phyloP scores from a whole-genome alignment of 2,329 filamentous ascomycete genomes.

The Aspergillus brasiliensis region DNA sequence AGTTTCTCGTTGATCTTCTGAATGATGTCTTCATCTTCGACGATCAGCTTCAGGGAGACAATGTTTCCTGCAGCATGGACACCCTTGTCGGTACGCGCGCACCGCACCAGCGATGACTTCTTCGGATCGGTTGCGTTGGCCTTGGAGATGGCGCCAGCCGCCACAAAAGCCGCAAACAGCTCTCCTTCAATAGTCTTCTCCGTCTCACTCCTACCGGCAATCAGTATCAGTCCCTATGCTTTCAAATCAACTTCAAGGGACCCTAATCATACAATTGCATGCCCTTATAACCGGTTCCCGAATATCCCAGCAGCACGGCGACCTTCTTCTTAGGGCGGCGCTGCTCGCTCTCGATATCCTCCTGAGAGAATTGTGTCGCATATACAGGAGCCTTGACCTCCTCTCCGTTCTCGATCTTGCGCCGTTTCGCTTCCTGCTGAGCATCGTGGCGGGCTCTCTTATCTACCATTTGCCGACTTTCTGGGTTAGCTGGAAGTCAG shows the following conservation, averaged over 20 bases:
- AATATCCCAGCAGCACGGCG: constrained; percentile 92
- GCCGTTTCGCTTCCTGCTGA: constrained; percentile 58
- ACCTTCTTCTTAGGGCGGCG: constrained; percentile 94
- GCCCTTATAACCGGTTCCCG: constrained; percentile 93
- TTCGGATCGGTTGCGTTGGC: constrained; percentile 95
- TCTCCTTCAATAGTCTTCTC: constrained; percentile 97
- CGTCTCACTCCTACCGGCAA: constrained; percentile 48
- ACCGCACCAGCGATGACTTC: constrained; percentile 91
- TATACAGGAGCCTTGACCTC: constrained; percentile 52
- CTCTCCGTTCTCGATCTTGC: constrained; percentile 53
- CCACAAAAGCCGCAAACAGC: constrained; percentile 87
- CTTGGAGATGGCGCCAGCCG: constrained; percentile 90
- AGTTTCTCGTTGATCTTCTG: constrained; percentile 87
- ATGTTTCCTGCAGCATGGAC: constrained; percentile 96
- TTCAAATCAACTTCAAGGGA: not conserved
- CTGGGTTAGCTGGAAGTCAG: constrained; percentile 49
- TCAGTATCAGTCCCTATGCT: constrained; percentile 7
- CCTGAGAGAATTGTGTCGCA: constrained; percentile 64
- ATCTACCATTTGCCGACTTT: constrained; percentile 54
- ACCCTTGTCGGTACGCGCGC: constrained; percentile 94
- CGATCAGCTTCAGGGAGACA: constrained; percentile 91
- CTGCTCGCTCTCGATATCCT: constrained; percentile 85
- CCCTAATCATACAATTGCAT: constrained; percentile 70
- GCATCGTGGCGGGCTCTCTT: constrained; percentile 56
- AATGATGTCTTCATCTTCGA: constrained; percentile 85